phyloP scores from a whole-genome alignment of 768 basidiomycete genomes.

The Panus rudis region DNA sequence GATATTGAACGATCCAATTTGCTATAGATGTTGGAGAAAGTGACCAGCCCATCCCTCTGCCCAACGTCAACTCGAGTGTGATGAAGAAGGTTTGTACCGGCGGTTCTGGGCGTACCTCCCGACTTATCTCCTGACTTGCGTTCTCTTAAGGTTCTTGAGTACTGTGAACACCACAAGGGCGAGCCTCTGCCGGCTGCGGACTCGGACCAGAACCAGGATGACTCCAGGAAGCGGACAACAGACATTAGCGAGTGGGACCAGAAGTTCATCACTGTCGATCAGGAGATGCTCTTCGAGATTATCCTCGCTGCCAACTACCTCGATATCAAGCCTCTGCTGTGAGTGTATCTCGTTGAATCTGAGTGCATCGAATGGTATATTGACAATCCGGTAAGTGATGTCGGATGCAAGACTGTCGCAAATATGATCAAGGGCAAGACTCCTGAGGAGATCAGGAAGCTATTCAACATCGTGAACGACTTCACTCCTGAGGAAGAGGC shows the following conservation, averaged over 20 bases:
- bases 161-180: constrained; percentile 97
- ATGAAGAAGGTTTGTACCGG: constrained; percentile 69
- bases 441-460: constrained; percentile 96
- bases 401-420: constrained; percentile 97
- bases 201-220: constrained; percentile 77
- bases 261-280: constrained; percentile 97
- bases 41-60: constrained; percentile 90
- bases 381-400: constrained; percentile 52
- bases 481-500: constrained; percentile 99
- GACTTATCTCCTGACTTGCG: constrained; percentile 3
- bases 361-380: constrained; percentile 5
- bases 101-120: neutral
- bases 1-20: constrained; percentile 1
- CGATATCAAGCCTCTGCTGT: constrained; percentile 98
- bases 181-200: constrained; percentile 91
- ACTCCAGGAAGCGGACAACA: constrained; percentile 95
- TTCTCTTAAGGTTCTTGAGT: constrained; percentile 78
- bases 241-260: constrained; percentile 99
- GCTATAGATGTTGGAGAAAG: constrained; percentile 83
- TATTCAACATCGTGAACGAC: constrained; percentile 97
- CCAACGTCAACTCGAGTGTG: constrained; percentile 89
- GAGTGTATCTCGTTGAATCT: constrained; percentile 25
- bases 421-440: constrained; percentile 99
- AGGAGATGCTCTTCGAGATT: constrained; percentile 99
- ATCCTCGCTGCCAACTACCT: constrained; percentile 99